Evolutionary conservation across 441 rosid species (phyloP).

Genomic region (Gossypium davidsonii): DNA sequence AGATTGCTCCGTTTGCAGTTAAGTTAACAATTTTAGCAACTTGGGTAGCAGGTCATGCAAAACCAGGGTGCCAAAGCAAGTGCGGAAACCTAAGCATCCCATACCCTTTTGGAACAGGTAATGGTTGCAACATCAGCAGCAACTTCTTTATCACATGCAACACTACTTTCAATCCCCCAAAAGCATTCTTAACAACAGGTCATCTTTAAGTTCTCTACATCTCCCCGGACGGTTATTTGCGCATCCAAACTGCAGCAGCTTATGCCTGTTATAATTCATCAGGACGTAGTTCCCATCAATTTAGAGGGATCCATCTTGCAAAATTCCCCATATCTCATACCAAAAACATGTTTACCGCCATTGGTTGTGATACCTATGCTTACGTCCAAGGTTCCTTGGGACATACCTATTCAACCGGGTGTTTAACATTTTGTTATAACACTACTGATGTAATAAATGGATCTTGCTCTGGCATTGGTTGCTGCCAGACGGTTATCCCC

Average conservation of each 20-base stretch:
- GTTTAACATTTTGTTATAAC: not conserved
- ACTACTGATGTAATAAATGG: not conserved
- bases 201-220: conserved; percentile 7
- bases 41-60: not conserved
- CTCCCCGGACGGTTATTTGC: conserved; percentile 3
- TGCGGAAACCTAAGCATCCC: not conserved
- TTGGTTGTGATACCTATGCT: conserved; percentile 4
- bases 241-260: not conserved
- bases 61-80: not conserved
- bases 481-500: conserved; percentile 26
- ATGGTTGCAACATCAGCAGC: conserved; percentile 16
- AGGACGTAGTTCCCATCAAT: not conserved
- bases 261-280: conserved; percentile 15
- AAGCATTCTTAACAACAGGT: not conserved
- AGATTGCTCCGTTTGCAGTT: not conserved
- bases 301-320: not conserved
- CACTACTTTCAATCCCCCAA: not conserved
- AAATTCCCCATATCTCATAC: not conserved
- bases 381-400: not conserved
- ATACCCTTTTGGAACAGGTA: conserved; percentile 20
- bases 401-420: not conserved
- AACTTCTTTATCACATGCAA: conserved; percentile 20
- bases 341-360: not conserved
- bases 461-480: conserved; percentile 26
- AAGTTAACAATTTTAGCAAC: not conserved